Evolutionary conservation across 2,329 filamentous ascomycete genomes (phyloP).

Genomic region (Chaetomium strumarium): DNA sequence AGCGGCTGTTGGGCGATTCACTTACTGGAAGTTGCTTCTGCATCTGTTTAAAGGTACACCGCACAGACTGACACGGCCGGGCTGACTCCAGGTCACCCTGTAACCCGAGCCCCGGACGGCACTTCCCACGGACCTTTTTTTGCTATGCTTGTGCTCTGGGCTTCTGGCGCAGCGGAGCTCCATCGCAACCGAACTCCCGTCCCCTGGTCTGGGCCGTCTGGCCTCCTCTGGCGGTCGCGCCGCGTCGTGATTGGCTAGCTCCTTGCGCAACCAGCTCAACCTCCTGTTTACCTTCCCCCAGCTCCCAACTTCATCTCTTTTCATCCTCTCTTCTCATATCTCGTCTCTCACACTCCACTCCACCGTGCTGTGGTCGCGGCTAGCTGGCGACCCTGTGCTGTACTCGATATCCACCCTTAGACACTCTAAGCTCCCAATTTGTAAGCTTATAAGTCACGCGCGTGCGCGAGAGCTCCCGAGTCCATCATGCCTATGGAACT

Average conservation of each 20-base stretch:
- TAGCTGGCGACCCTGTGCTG: constrained; percentile 12
- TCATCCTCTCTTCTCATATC: constrained; percentile 8
- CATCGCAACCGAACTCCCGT: constrained; percentile 9
- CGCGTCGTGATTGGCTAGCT: constrained; percentile 27
- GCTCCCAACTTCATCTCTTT: constrained; percentile 16
- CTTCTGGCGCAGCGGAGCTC: constrained; percentile 11
- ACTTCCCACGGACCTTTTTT: constrained; percentile 15
- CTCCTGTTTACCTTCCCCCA: constrained; percentile 24
- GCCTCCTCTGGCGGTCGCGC: constrained; percentile 20
- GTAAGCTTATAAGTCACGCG: constrained; percentile 11
- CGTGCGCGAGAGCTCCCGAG: constrained; percentile 5
- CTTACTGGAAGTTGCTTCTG: neutral
- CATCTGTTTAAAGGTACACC: constrained; percentile 1
- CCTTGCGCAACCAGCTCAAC: constrained; percentile 26
- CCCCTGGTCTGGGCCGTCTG: constrained; percentile 21
- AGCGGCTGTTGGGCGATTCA: neutral
- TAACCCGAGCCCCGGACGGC: constrained; percentile 4
- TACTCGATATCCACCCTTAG: constrained; percentile 2
- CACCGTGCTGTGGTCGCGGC: constrained; percentile 2
- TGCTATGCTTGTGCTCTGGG: constrained; percentile 3
- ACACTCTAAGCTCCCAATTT: too few species aligned
- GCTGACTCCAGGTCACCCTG: neutral
- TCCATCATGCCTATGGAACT: constrained; percentile 50
- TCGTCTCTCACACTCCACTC: constrained; percentile 1
- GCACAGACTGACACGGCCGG: neutral